Base-by-base conservation (phyloP, 305 asterid genomes). In the Fraxinus baroniana region DNA sequence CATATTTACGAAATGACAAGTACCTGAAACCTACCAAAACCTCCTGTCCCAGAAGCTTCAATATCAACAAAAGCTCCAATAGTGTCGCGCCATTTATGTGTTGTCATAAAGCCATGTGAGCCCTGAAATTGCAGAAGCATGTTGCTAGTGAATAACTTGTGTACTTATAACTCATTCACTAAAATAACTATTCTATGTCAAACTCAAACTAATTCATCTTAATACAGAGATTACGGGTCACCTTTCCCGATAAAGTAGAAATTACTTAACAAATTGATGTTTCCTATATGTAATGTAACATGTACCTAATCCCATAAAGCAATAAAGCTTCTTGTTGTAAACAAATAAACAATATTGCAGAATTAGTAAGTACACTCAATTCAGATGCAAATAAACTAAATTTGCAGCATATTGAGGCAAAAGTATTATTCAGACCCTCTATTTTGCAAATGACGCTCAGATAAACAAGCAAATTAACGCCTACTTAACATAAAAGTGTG, bases 21-120 rank as follows among this genome's bases (percentile, higher is more conserved):
- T 76, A 84, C 41, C 33, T 76, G 64, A 80, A 85, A 85, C 88
- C 80, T 81, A 97, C 99, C 99, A 80, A 88, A 84, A 86, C 99
- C 98, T 85, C 98, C 99, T 26, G 94, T 94, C 85, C 99, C 99
- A 89, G 96, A 91, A 74, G 99, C 99, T 90, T 97, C 99, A 78
- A 97, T 78, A 78, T 97, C 80, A 77, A 94, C 87, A 88, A 95
- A 92, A 85, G 98, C 98, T 79, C 98, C 98, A 73, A 97, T 78
- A 22, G 94, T 92, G 86, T 93, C 93, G 60, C 89, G 90, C 99
- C 99, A 97, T 85, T 90, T 93, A 88, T 97, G 94, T 12, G 98
- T 91, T 78, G 97, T 97, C 91, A 94, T 92, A 88, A 97, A 97
- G 84, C 99, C 99, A 85, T 94, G 99, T 30, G 99, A 93, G 80